Percentiles rank a stretch among this genome's conserved stretches.
Evolutionary conservation across 2,329 filamentous ascomycete genomes (phyloP).

Genomic region (Beauveria caledonica): DNA sequence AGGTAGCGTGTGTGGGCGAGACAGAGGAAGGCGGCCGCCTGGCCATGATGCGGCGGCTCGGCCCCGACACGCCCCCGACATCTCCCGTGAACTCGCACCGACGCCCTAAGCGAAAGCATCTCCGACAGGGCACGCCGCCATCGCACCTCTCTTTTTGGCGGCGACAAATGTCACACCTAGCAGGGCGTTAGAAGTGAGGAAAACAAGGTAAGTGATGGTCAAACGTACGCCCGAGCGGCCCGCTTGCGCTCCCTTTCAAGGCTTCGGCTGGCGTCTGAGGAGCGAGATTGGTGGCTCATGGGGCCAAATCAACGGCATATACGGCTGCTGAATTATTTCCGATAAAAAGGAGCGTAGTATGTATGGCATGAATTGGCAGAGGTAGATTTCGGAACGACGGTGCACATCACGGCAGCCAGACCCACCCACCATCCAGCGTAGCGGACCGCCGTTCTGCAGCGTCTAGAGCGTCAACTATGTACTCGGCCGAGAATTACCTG

Average conservation of each 20-base stretch:
- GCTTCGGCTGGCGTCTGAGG: conserved; percentile 16
- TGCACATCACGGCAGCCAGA: not conserved
- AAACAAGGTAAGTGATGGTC: not conserved
- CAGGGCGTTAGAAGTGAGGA: not conserved
- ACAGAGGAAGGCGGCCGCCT: not conserved
- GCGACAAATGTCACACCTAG: conserved; percentile 45
- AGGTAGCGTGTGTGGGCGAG: not conserved
- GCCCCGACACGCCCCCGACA: conserved; percentile 15
- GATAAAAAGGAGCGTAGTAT: not conserved
- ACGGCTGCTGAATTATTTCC: not conserved
- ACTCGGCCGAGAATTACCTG: not conserved
- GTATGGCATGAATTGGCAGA: not conserved
- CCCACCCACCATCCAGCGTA: not conserved
- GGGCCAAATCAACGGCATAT: not conserved
- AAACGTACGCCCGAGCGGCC: conserved; percentile 20
- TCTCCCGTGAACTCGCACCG: conserved; percentile 37
- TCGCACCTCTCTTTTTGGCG: conserved; percentile 50
- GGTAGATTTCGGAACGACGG: not conserved
- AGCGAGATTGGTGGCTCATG: conserved; percentile 13
- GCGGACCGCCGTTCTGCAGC: not conserved
- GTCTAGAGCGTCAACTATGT: too few species aligned
- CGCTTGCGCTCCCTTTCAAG: conserved; percentile 22
- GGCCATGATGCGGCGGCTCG: not conserved
- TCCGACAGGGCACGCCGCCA: conserved; percentile 44
- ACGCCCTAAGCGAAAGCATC: conserved; percentile 42